Evolutionary conservation across 768 basidiomycete genomes (phyloP).

Genomic region (Rhizopogon vinicolor): DNA sequence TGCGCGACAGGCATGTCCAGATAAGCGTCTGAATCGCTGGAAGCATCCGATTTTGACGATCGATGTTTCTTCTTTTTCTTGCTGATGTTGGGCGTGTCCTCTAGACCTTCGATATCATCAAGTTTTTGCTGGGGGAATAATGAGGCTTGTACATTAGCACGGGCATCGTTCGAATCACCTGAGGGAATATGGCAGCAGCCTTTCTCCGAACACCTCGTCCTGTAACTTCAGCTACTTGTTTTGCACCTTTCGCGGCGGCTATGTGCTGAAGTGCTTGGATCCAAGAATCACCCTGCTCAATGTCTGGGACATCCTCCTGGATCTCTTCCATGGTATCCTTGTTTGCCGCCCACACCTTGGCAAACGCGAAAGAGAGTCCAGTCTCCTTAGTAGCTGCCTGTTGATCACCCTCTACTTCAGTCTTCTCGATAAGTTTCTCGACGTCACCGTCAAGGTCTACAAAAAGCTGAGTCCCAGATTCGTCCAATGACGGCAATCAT

Average conservation of each 20-base stretch:
- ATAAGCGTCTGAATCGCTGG: constrained; percentile 40
- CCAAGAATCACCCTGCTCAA: constrained; percentile 76
- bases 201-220: constrained; percentile 75
- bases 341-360: constrained; percentile 87
- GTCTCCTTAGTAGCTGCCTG: constrained; percentile 44
- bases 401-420: constrained; percentile 67
- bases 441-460: constrained; percentile 79
- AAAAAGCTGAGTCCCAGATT: background rate
- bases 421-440: constrained; percentile 81
- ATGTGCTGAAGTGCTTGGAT: constrained; percentile 56
- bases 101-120: constrained; percentile 27
- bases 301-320: constrained; percentile 40
- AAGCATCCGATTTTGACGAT: constrained; percentile 22
- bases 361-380: constrained; percentile 74
- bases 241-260: constrained; percentile 35
- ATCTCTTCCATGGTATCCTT: constrained; percentile 69
- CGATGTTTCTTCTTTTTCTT: constrained; percentile 34
- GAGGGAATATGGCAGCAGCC: constrained; percentile 50
- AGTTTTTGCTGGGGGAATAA: constrained; percentile 21
- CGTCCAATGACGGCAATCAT: background rate
- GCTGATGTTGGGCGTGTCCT: constrained; percentile 33
- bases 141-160: background rate
- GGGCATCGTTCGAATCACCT: constrained; percentile 13
- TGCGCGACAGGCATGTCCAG: constrained; percentile 17
- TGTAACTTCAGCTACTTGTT: constrained; percentile 46